phyloP scores from a whole-genome alignment of 129 eudicot genomes.

The Ambrosia artemisiifolia region DNA sequence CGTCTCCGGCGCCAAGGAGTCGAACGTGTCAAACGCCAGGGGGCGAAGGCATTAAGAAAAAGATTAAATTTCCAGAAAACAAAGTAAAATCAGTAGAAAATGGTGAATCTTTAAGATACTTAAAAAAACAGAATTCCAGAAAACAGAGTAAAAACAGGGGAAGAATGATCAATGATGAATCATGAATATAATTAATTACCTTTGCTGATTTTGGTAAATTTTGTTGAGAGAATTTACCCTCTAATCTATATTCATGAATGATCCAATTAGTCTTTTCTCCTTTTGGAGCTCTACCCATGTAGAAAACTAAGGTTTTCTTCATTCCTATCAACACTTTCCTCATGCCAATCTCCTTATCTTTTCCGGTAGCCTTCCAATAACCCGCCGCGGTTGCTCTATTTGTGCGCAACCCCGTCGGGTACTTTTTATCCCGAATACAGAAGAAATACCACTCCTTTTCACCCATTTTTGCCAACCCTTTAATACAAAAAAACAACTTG shows the following conservation, averaged over 20 bases:
- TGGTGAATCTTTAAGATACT: too few species aligned
- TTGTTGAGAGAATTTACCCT: conserved; percentile 59
- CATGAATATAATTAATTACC: conserved; percentile 29
- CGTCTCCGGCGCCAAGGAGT: too few species aligned
- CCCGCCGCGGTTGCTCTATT: conserved; percentile 89
- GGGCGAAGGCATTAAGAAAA: too few species aligned
- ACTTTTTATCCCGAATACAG: conserved; percentile 84
- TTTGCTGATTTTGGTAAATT: conserved; percentile 64
- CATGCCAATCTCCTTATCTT: conserved; percentile 76
- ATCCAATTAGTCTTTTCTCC: conserved; percentile 93
- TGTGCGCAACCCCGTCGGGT: conserved; percentile 89
- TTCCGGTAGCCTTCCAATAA: conserved; percentile 97
- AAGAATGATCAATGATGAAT: conserved; percentile 34
- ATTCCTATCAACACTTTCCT: conserved; percentile 71
- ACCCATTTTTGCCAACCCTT: conserved; percentile 85
- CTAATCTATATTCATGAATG: conserved; percentile 78
- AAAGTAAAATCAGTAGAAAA: too few species aligned
- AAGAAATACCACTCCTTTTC: conserved; percentile 96
- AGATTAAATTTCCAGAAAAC: too few species aligned
- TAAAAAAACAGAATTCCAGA: not conserved
- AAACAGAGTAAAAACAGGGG: conserved; percentile 5
- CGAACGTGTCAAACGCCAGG: too few species aligned
- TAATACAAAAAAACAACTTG: not conserved
- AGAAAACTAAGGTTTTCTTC: conserved; percentile 92
- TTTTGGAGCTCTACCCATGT: conserved; percentile 92